Evolutionary conservation across 2,329 filamentous ascomycete genomes (phyloP), one percentile per base, ranked within the genome.

Genomic region (Leptographium radiaticola): DNA sequence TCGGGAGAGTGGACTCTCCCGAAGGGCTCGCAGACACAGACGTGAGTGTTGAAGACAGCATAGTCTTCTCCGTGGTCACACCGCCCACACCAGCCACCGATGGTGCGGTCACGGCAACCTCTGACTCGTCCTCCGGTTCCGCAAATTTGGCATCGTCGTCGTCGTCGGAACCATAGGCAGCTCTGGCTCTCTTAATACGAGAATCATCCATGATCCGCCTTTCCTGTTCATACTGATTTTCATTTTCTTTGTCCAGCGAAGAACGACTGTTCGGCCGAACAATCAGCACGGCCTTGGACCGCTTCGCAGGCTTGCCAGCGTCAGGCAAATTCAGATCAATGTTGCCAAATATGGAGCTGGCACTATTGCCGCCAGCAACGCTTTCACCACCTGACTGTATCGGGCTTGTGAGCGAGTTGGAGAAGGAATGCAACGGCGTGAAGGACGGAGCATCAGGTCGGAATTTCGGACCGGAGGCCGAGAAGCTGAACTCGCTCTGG

Each of bases 241-340:
- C 61, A 33, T 66, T 65, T 11, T 66, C 59, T 36, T 61, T 59
- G 13, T 47, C 44, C 36, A 2, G 59, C 3, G 59, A 54, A 1
- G 66, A 64, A 16, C 67, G 64, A 2, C 66, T 67, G 61, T 73
- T 81, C 55, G 87, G 86, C 42, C 75, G 76, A 11, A 91, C 70
- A 58, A 95, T 94, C 0, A 89, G 86, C 53, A 95, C 79, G 11
- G 89, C 89, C 69, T 93, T 96, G 6, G 84, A 87, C 61, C 81
- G 82, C 68, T 86, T 89, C 0, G 70, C 66, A 8, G 83, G 77
- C 62, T 86, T 86, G 33, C 80, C 70, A 50, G 81, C 75, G 25
- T 87, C 82, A 15, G 76, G 74, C 36, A 75, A 67, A 53, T 74
- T 78, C 36, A 86, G 70, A 58, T 81, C 78, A 59, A 90, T 84